Conservation (phyloP, 805 yeast species). For the Wickerhamiella shivajii region DNA sequence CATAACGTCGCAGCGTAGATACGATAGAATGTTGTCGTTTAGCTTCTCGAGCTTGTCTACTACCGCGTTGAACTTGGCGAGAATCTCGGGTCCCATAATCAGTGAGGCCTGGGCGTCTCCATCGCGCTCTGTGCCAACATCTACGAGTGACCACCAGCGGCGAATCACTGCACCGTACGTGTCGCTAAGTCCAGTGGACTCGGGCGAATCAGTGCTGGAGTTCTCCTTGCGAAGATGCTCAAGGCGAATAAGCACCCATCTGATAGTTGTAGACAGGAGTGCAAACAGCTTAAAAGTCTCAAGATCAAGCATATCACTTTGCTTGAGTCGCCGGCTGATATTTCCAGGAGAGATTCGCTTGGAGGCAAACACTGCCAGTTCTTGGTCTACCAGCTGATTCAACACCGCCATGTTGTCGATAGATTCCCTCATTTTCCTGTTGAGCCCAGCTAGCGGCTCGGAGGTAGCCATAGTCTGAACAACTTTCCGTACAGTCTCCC, state of each 20-base stretch:
- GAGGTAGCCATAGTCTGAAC: no score
- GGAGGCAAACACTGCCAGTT: no score
- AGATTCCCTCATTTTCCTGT: no score
- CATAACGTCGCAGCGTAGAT: constrained; percentile 44
- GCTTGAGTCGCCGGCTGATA: neutral
- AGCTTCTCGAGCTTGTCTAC: constrained; percentile 18
- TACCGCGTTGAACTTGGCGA: constrained; percentile 21
- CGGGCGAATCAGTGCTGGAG: neutral
- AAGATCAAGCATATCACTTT: constrained; percentile 38
- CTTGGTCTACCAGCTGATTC: no score
- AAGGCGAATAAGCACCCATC: constrained; percentile 28
- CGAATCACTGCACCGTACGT: constrained; percentile 5
- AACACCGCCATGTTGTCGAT: no score
- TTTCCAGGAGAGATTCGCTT: no score
- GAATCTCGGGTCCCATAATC: constrained; percentile 14
- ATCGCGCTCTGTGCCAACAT: constrained; percentile 1
- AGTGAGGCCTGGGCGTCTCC: neutral
- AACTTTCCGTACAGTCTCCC: neutral
- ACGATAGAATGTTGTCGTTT: constrained; percentile 23
- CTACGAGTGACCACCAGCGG: constrained; percentile 6
- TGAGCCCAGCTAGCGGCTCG: no score
- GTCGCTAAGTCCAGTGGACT: constrained; percentile 5
- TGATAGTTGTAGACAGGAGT: constrained; percentile 37
- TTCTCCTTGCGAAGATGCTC: neutral
- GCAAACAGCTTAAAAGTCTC: constrained; percentile 38